Evolutionary conservation across 2,329 filamentous ascomycete genomes (phyloP), one percentile per base, ranked within the genome.

Genomic region (Pseudocercospora cruenta): DNA sequence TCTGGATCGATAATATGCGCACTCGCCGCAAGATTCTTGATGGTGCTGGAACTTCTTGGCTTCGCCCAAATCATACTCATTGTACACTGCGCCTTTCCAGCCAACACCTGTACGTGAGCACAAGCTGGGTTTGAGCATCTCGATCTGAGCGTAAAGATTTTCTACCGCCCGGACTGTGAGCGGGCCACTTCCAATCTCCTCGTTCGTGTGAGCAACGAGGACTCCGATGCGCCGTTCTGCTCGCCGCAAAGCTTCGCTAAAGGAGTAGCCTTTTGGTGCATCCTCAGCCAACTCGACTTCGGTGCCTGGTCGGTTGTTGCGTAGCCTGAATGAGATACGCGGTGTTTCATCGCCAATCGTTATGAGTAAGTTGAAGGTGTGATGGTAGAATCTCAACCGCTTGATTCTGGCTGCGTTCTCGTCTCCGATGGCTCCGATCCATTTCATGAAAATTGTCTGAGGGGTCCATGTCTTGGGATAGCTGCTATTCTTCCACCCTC

Each of bases 381-480:
- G 63, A 21, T 58, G 51, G 49, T 66, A 65, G 63, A 70, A 71
- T 36, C 60, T 64, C 6, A 72, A 12, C 19, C 58, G 60, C 26
- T 63, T 60, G 3, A 73, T 22, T 12, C 71, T 55, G 12, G 60
- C 67, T n/a, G 67, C 69, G 51, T 71, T 73, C 10, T 60, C 60
- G 43, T 72, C 69, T 8, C 71, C 71, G 5, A 73, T 71, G 4
- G 66, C 67, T 24, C n/a, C 36, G 28, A 71, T 64, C 71, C 71
- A 73, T 8, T 62, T 58, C 21, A 63, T 21, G 65, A 68, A 71
- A 47, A 71, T 71, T 9, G 59, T 62, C 12, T 57, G 28, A 9
- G 69, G 69, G 14, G 65, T 71, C 69, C 68, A 68, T 14, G 33
- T 43, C 22, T 54, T 43, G 3, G 70, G 65, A 33, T 66, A 71